Evolutionary conservation across 1,284 basidiomycete species (phyloP).

Genomic region (Sporisorium sorghi): DNA sequence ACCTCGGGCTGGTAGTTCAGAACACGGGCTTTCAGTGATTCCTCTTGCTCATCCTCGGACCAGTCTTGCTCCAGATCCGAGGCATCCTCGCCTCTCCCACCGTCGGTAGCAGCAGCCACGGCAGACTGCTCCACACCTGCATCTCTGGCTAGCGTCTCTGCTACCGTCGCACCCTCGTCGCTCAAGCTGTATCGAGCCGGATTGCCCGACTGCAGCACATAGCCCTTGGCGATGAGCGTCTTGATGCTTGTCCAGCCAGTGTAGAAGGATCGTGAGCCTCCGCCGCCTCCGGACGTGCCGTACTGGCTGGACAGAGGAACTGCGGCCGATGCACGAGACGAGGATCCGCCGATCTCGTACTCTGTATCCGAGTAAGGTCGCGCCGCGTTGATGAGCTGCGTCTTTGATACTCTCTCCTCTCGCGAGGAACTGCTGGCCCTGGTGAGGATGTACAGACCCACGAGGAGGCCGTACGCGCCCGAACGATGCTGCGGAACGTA

Average conservation of each 20-base stretch:
- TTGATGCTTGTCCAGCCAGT: constrained; percentile 68
- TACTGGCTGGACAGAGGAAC: constrained; percentile 33
- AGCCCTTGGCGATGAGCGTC: constrained; percentile 65
- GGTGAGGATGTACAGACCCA: constrained; percentile 56
- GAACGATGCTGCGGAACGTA: constrained; percentile 65
- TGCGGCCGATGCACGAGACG: constrained; percentile 37
- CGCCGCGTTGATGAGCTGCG: constrained; percentile 60
- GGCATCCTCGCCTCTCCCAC: neutral
- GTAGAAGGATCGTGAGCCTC: constrained; percentile 47
- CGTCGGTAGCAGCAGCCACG: neutral
- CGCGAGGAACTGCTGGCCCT: constrained; percentile 12
- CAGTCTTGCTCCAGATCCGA: constrained; percentile 19
- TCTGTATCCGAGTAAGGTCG: constrained; percentile 63
- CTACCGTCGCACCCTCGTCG: constrained; percentile 59
- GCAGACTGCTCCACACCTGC: constrained; percentile 25
- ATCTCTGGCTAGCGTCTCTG: constrained; percentile 42
- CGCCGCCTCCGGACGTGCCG: constrained; percentile 18
- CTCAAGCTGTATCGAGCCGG: constrained; percentile 63
- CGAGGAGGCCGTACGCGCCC: constrained; percentile 65
- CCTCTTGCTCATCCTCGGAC: constrained; percentile 31
- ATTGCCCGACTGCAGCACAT: constrained; percentile 64
- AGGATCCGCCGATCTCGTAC: constrained; percentile 48
- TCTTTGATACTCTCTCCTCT: constrained; percentile 49
- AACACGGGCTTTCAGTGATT: constrained; percentile 9
- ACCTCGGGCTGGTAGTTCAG: constrained; percentile 65